Evolutionary conservation across 306 rosid genomes (phyloP).

Genomic region (Vigna nakashimae): DNA sequence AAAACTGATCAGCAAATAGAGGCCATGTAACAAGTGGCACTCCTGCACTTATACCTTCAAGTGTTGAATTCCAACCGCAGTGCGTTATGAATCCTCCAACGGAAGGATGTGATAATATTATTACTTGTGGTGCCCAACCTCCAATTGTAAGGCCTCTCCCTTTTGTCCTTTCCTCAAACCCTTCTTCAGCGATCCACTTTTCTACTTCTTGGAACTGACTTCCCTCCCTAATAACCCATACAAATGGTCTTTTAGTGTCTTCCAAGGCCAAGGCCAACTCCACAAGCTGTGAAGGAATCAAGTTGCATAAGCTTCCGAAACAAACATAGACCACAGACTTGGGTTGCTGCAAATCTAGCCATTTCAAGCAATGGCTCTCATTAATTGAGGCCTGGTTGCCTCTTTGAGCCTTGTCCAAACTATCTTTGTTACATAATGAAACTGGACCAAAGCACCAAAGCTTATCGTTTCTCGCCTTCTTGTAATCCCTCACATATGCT

Average conservation of each 20-base stretch:
- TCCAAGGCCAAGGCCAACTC: constrained; percentile 9
- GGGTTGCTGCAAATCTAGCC: neutral
- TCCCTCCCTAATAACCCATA: constrained; percentile 50
- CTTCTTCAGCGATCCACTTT: constrained; percentile 54
- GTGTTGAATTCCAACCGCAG: constrained; percentile 77
- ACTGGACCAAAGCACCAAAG: constrained; percentile 68
- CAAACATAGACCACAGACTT: neutral
- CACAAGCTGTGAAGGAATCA: neutral
- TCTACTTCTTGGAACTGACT: constrained; percentile 44
- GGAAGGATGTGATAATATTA: constrained; percentile 63
- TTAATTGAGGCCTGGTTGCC: constrained; percentile 47
- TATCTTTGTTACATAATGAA: constrained; percentile 51
- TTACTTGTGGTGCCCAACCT: constrained; percentile 82
- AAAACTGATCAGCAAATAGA: constrained; percentile 59
- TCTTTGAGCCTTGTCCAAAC: constrained; percentile 59
- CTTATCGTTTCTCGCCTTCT: constrained; percentile 43
- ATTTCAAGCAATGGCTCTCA: neutral
- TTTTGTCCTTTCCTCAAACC: constrained; percentile 55
- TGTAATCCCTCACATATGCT: constrained; percentile 45
- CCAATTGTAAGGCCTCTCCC: constrained; percentile 58
- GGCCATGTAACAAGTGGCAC: constrained; percentile 80
- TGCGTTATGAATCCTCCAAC: constrained; percentile 73
- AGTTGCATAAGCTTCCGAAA: neutral
- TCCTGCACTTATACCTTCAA: constrained; percentile 61
- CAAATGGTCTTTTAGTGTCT: neutral